Conservation (phyloP, 345 rosid species). For the Pistacia vera region DNA sequence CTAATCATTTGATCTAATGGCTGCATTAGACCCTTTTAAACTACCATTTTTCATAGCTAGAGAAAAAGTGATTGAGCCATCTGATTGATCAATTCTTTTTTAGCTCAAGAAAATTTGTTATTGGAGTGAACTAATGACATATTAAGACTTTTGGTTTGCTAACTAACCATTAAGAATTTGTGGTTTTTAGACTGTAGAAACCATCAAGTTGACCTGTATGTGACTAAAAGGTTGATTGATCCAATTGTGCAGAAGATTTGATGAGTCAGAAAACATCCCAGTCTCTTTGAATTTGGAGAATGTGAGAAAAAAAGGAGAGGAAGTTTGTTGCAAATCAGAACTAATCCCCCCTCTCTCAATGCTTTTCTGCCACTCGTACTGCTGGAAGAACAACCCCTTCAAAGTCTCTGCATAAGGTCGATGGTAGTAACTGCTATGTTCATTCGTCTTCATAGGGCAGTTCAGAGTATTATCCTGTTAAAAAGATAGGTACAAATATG, state of each 20-base stretch:
- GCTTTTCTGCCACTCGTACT: conserved; percentile 66
- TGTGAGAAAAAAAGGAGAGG: conserved; percentile 54
- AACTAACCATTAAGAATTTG: too few species aligned
- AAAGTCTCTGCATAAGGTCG: conserved; percentile 53
- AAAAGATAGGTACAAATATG: neutral
- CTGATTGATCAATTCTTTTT: neutral
- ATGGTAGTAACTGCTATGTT: conserved; percentile 45
- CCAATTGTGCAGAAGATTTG: conserved; percentile 37
- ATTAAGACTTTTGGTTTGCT: too few species aligned
- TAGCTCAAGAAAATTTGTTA: too few species aligned
- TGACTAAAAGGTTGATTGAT: conserved; percentile 6
- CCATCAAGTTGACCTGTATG: neutral
- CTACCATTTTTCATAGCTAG: neutral
- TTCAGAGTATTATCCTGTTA: neutral
- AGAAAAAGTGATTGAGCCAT: neutral
- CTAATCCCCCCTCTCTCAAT: conserved; percentile 97
- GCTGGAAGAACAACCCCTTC: conserved; percentile 43
- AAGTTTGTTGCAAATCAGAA: conserved; percentile 61
- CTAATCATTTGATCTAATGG: too few species aligned
- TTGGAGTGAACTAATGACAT: too few species aligned
- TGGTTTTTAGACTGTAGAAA: too few species aligned
- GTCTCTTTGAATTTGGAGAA: conserved; percentile 53
- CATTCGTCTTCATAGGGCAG: neutral
- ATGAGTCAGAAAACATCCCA: conserved; percentile 65
- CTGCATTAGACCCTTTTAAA: neutral